These are phyloP conservation scores for Fusarium devonianum DNA, from an alignment of 2,329 filamentous ascomycete species.

Conservation along the genomic window DNA sequence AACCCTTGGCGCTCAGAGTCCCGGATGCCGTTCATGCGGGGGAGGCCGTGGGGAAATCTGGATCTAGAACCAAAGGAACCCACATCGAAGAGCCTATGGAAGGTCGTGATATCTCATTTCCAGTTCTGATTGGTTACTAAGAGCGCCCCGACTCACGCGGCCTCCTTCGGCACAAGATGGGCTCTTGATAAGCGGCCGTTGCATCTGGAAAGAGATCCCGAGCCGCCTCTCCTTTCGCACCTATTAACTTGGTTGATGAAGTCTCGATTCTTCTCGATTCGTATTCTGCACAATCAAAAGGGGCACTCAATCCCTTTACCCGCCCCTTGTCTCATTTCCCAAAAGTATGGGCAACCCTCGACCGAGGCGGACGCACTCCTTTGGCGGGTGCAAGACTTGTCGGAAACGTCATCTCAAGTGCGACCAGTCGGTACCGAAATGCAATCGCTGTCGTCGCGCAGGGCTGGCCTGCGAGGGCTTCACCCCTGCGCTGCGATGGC, in stretches of 20 bases:
- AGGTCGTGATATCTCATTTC: not conserved
- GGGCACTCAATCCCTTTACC: not conserved
- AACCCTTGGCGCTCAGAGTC: too few relatives aligned
- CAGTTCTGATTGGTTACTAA: constrained; percentile 5
- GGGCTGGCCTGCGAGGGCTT: constrained; percentile 32
- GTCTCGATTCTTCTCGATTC: not conserved
- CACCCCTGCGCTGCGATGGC: constrained; percentile 28
- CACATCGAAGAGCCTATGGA: not conserved
- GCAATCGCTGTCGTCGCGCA: constrained; percentile 27
- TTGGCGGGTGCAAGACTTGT: constrained; percentile 36
- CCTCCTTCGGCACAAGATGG: constrained; percentile 9
- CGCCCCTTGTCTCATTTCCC: not conserved
- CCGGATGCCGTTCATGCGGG: not conserved
- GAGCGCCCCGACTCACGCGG: not conserved
- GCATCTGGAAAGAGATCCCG: constrained; percentile 22
- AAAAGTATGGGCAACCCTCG: constrained; percentile 22
- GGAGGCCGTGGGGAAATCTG: constrained; percentile 14
- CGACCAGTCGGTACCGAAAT: constrained; percentile 26
- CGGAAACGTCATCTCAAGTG: constrained; percentile 37
- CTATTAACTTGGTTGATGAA: constrained; percentile 18
- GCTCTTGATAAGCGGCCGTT: constrained; percentile 11
- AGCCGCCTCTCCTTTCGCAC: constrained; percentile 17
- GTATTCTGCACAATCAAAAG: not conserved
- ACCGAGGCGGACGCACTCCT: constrained; percentile 32
- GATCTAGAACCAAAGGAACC: constrained; percentile 11